Conservation (phyloP, 1,139 yeast species). For the Saccharomycopsis hybrid region DNA sequence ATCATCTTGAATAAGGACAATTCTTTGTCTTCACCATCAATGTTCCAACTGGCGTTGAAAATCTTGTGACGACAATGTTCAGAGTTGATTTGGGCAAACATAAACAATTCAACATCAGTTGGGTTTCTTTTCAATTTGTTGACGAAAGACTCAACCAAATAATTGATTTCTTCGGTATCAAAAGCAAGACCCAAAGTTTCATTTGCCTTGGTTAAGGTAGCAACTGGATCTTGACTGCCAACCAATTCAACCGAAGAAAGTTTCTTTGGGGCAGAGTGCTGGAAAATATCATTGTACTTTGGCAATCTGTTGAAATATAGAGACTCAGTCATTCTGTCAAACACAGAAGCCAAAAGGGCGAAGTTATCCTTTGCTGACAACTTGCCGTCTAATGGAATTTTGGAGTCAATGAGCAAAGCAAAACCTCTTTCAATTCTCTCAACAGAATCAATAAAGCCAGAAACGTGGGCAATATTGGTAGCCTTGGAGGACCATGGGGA, state of each 20-base stretch:
- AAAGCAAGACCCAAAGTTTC: slow-evolving; percentile 83
- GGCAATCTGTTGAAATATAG: slow-evolving; percentile 57
- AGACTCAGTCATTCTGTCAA: slow-evolving; percentile 93
- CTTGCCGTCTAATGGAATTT: slow-evolving; percentile 48
- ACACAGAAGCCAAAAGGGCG: slow-evolving; percentile 61
- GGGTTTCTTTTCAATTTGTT: slow-evolving; percentile 80
- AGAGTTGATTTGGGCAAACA: slow-evolving; percentile 99
- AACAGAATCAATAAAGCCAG: slow-evolving; percentile 68
- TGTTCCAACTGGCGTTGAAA: slow-evolving; percentile 93
- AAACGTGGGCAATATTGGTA: slow-evolving; percentile 83
- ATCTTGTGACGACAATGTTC: slow-evolving; percentile 99
- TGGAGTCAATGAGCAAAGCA: slow-evolving; percentile 66
- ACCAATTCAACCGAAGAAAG: slow-evolving; percentile 66
- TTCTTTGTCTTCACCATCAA: slow-evolving; percentile 74
- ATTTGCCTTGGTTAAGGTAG: slow-evolving; percentile 69
- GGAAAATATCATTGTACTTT: slow-evolving; percentile 51
- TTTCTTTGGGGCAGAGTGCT: slow-evolving; percentile 79
- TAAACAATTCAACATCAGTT: slow-evolving; percentile 94
- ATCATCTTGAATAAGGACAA: slow-evolving; percentile 87
- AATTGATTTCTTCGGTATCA: slow-evolving; percentile 88
- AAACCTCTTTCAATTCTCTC: slow-evolving; percentile 89
- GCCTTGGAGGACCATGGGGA: slow-evolving; percentile 99
- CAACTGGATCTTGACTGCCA: slow-evolving; percentile 40
- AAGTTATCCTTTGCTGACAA: slow-evolving; percentile 3
- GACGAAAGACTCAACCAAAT: slow-evolving; percentile 73